Evolutionary conservation across 176 grass and related monocot genomes (phyloP), one percentile per base, ranked within the genome.

Genomic region (Ampelocalamus luodianensis): DNA sequence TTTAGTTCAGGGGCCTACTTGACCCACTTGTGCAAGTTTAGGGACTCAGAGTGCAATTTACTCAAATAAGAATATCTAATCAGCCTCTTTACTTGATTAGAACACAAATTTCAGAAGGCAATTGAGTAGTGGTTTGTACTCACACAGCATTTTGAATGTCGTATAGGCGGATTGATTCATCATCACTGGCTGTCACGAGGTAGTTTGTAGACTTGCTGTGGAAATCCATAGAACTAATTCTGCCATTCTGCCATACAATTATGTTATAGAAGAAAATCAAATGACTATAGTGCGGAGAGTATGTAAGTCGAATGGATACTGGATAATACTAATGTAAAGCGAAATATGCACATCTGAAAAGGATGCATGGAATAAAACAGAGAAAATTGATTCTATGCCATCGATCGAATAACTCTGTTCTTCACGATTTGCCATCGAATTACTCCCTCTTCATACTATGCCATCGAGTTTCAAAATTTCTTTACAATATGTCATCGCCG

Each of bases 151-250:
- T 98, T 79, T 98, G 96, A 83, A 93, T 87, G 84, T 98, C 91
- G 36, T 98, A 98, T 14, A 98, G 88, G 45, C 93, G 96, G 66
- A 98, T 97, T 72, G 95, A 95, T 94, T 98, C 96, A 84, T 95
- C 93, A 76, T 95, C 93, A 71, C 96, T 92, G 66, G 96, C 96
- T 14, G 96, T 98, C 37, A 98, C 96, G 0, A 98, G 86, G 87
- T 93, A 95, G 88, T 88, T 98, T 58, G 87, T 91, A 38, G 87
- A 71, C 78, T 88, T 95, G 69, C 78, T 93, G 81, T 98, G 93
- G 72, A 93, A 98, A 90, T 98, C 96, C 93, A 98, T 98, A 20
- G 96, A 98, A 65, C 91, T 98, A 79, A 98, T 98, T 86, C 93
- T 90, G 64, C 96, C 96, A 83, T 93, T 98, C 96, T 98, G 87